Conservation (phyloP, 768 basidiomycete species). For the Kwoniella heveanensis region DNA sequence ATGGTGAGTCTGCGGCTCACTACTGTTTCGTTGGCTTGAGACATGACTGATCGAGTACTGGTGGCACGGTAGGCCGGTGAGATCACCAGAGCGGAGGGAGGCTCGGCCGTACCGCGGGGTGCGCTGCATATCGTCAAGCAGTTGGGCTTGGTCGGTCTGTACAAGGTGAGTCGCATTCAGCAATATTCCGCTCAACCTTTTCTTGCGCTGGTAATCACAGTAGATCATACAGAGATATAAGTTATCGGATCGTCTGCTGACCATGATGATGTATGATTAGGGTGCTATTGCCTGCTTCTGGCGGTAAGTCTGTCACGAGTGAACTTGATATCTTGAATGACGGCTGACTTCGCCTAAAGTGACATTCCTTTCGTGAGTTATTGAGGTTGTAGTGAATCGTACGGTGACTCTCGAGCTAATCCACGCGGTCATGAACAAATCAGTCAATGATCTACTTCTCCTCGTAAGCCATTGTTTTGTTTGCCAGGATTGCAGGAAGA, state of each 20-base stretch:
- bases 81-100: conserved; percentile 81
- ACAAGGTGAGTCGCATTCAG: conserved; percentile 59
- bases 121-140: conserved; percentile 91
- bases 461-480: conserved; percentile 61
- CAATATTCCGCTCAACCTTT: too few species aligned
- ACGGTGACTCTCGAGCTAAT: not conserved
- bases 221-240: too few species aligned
- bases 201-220: too few species aligned
- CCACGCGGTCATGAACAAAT: not conserved
- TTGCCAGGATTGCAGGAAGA: too few species aligned
- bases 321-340: not conserved
- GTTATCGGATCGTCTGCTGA: too few species aligned
- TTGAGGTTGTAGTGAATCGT: not conserved
- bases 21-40: too few species aligned
- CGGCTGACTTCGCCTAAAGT: conserved; percentile 56
- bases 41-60: too few species aligned
- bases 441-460: conserved; percentile 67
- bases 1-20: conserved; percentile 78
- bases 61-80: conserved; percentile 78
- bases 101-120: conserved; percentile 67
- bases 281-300: conserved; percentile 85
- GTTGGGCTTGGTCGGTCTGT: conserved; percentile 86
- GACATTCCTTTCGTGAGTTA: conserved; percentile 79
- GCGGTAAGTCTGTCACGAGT: conserved; percentile 55
- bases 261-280: conserved; percentile 18